Conservation (phyloP, 352 stramenopile genomes). For the Pythium graminicola region DNA sequence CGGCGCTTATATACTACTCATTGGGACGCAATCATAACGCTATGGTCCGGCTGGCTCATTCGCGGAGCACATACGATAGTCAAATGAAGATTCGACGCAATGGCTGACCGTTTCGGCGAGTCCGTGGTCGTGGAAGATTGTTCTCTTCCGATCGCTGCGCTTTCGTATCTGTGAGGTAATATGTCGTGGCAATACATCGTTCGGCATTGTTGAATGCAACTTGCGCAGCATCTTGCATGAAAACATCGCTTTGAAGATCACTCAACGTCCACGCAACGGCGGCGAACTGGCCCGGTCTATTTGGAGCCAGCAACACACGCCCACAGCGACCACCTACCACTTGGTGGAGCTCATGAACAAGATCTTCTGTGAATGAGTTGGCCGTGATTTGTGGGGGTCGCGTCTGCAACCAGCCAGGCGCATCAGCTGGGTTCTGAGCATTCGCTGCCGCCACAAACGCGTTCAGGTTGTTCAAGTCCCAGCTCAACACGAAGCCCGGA, state of each 20-base stretch:
- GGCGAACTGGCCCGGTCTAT: constrained; percentile 16
- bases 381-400: constrained; percentile 20
- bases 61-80: background rate
- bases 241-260: constrained; percentile 16
- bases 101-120: too few species aligned
- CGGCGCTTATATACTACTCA: constrained; percentile 8
- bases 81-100: background rate
- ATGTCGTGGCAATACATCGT: constrained; percentile 17
- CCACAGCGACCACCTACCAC: constrained; percentile 16
- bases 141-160: constrained; percentile 14
- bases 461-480: constrained; percentile 9
- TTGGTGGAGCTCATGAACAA: constrained; percentile 15
- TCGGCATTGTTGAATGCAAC: constrained; percentile 23
- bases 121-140: too few species aligned
- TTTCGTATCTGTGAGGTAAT: constrained; percentile 20
- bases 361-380: constrained; percentile 22
- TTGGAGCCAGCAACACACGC: constrained; percentile 23
- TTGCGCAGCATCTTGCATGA: constrained; percentile 24
- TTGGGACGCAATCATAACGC: constrained; percentile 9
- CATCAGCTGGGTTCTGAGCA: constrained; percentile 10
- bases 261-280: constrained; percentile 7
- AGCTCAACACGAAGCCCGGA: constrained; percentile 11
- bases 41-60: background rate
- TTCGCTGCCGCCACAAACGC: constrained; percentile 15
- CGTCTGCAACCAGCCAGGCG: constrained; percentile 18